Evolutionary conservation across 345 rosid species (phyloP).

Genomic region (Aquilaria sinensis): DNA sequence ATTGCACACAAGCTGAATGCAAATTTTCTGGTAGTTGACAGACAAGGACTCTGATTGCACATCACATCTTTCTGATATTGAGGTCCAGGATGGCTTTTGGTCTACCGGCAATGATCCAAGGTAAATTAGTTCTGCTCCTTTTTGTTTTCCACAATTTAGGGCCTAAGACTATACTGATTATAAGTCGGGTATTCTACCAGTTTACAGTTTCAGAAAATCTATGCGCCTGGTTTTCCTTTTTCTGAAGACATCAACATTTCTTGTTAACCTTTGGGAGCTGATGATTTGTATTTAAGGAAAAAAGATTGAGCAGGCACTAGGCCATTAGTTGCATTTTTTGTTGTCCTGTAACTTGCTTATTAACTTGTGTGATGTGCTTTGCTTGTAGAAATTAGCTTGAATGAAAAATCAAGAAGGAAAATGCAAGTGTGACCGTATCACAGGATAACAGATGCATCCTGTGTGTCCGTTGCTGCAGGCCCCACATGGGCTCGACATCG

Average conservation of each 20-base stretch:
- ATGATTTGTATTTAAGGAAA: too few species aligned
- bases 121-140: constrained; percentile 27
- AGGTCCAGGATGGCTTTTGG: constrained; percentile 51
- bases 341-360: too few species aligned
- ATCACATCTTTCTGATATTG: constrained; percentile 49
- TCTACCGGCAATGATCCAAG: constrained; percentile 38
- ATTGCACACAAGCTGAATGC: neutral
- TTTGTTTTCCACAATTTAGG: neutral
- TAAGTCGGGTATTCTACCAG: neutral
- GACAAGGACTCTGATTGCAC: constrained; percentile 48
- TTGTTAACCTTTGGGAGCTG: too few species aligned
- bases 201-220: neutral
- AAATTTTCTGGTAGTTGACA: constrained; percentile 39
- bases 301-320: too few species aligned
- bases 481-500: too few species aligned
- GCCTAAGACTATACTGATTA: neutral
- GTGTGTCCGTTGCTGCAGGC: too few species aligned
- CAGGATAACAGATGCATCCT: too few species aligned
- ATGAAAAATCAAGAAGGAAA: too few species aligned
- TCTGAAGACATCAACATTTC: neutral
- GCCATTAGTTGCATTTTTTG: too few species aligned
- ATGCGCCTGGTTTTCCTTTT: neutral
- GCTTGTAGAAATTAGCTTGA: too few species aligned
- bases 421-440: too few species aligned
- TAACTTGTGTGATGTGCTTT: too few species aligned